These are phyloP conservation scores for Blastobotrys buckinghamii DNA, from an alignment of 1,139 yeast species.

Conservation along the genomic window DNA sequence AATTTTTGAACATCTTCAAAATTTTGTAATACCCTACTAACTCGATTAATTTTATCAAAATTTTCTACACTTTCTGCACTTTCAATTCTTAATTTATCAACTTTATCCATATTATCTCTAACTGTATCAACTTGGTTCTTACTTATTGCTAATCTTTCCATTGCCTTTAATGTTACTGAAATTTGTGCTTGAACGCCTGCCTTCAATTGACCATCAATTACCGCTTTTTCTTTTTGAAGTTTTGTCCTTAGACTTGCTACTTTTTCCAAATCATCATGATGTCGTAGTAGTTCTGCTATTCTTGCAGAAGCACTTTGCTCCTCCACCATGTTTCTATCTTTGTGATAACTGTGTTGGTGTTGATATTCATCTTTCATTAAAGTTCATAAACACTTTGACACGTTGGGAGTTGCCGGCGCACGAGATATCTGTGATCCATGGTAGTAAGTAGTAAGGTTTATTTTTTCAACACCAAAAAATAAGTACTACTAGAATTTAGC, in stretches of 20 bases:
- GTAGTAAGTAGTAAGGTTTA: no score
- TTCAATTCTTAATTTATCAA: conserved; percentile 26
- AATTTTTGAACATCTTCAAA: conserved; percentile 64
- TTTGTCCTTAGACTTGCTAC: conserved; percentile 52
- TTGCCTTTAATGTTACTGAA: conserved; percentile 42
- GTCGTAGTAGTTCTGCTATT: conserved; percentile 29
- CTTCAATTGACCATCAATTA: conserved; percentile 65
- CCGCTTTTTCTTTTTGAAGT: conserved; percentile 60
- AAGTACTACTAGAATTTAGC: no score
- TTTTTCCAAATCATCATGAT: conserved; percentile 45
- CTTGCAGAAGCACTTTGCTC: conserved; percentile 18
- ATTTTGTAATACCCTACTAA: conserved; percentile 65
- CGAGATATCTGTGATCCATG: no score
- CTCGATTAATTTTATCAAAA: conserved; percentile 52
- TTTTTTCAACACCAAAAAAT: no score
- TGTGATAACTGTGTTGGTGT: not conserved
- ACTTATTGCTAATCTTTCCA: conserved; percentile 29
- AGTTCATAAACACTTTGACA: not conserved
- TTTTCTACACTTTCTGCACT: conserved; percentile 38
- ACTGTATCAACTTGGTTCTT: conserved; percentile 28
- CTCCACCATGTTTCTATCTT: conserved; percentile 13
- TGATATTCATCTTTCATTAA: not conserved
- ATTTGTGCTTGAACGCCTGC: conserved; percentile 58
- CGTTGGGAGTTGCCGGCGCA: not conserved
- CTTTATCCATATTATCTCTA: conserved; percentile 28